Conservation (phyloP, 192 early-diverging fungal species). For the Hyaloraphidium curvatum region DNA sequence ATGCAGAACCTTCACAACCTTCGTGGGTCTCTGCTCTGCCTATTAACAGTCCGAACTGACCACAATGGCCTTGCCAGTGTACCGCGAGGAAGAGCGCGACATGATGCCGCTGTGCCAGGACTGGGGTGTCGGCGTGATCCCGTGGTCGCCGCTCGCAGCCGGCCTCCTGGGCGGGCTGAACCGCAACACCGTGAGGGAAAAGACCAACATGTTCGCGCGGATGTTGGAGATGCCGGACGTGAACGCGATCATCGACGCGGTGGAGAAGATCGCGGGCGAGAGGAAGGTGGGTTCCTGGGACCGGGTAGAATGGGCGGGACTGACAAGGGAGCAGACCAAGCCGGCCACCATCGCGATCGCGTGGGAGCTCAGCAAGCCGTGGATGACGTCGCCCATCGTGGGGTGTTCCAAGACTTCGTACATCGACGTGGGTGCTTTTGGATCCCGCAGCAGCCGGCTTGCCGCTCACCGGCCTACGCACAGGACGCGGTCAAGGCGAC, state of each 20-base stretch:
- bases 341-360: too few relatives aligned
- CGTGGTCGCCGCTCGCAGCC: background rate
- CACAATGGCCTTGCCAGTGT: background rate
- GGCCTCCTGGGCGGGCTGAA: background rate
- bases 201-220: background rate
- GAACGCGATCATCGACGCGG: background rate
- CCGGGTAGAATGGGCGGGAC: too few relatives aligned
- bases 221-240: background rate
- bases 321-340: too few relatives aligned
- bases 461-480: background rate
- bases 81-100: conserved; percentile 1
- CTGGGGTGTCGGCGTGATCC: background rate
- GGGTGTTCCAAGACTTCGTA: conserved; percentile 9
- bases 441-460: background rate
- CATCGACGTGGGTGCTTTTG: background rate
- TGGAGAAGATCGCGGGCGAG: background rate
- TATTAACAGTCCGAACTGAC: background rate
- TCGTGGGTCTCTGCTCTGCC: too few relatives aligned
- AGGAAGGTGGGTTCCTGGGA: too few relatives aligned
- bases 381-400: conserved; percentile 13
- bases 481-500: conserved; percentile 8
- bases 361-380: background rate
- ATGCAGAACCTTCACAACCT: conserved; percentile 18
- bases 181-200: background rate
- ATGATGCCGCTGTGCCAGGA: background rate